These are phyloP conservation scores for Akanthomyces dipterigenus DNA, from an alignment of 2,329 filamentous ascomycete species.

Conservation along the genomic window DNA sequence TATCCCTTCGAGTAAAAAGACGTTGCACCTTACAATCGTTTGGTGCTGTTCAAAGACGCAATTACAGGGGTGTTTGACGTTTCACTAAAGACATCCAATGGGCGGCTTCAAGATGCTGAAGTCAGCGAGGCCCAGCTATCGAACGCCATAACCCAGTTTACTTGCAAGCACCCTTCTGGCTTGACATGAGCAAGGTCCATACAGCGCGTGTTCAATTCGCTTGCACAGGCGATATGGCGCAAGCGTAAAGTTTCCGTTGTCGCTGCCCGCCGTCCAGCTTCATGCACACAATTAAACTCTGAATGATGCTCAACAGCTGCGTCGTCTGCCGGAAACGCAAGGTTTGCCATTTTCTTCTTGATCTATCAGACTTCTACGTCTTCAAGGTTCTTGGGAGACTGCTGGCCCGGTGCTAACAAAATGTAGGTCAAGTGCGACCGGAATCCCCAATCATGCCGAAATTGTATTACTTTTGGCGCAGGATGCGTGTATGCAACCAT, in stretches of 20 bases:
- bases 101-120: too few species aligned
- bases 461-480: conserved; percentile 7
- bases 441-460: neutral
- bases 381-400: neutral
- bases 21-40: too few species aligned
- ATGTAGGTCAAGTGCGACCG: conserved; percentile 9
- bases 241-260: neutral
- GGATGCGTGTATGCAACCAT: neutral
- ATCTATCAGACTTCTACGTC: neutral
- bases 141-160: too few species aligned
- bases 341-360: neutral
- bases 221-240: too few species aligned
- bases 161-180: too few species aligned
- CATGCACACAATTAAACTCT: too few species aligned
- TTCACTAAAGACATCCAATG: neutral
- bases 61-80: neutral
- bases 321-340: neutral
- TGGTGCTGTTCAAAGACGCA: neutral
- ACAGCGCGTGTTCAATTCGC: too few species aligned
- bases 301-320: neutral
- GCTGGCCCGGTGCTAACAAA: neutral
- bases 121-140: neutral
- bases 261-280: neutral
- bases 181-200: neutral
- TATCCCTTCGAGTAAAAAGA: too few species aligned